Evolutionary conservation across 192 early-diverging fungal genomes (phyloP), one percentile per base, ranked within the genome.

Genomic region (Entomortierella parvispora): DNA sequence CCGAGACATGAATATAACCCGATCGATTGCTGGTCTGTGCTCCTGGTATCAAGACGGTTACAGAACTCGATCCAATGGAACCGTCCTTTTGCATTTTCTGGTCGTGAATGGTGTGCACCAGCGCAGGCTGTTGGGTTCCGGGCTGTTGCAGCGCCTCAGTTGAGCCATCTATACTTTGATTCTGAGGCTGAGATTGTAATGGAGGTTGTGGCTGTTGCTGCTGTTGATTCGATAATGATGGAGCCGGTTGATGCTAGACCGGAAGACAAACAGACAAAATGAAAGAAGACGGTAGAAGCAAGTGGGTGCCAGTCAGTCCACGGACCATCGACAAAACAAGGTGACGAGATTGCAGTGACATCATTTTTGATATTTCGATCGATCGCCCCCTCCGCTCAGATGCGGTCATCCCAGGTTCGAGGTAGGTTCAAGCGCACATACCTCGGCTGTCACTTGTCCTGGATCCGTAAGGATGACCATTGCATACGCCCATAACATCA

Each of bases 401-500:
- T 69, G 58, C 59, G 45, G 54, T 69, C 67, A 69, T 69, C 28
- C 44, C 32, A 17, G 10, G 7, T 25, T 2, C 25, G 25, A 33
- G 20, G 31, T 2, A 6, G 20, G 2, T 45, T 26, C 29, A 32
- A 2, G 0, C 11, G 4, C 31, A 44, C 34, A 8, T 77, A 77
- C 74, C 55, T 77, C 74, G 8, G 59, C 26, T 1, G 45, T 64
- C 15, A 77, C 66, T 20, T 56, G 59, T 42, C 74, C 74, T 29
- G 74, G 74, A 33, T 77, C 74, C 8, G 55, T 58, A 5, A 77
- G 46, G 31, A 77, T 68, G 42, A 77, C 74, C 74, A 77, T 77
- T 7, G 26, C 54, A 54, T 77, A 77, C 1, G 74, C 51, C 74
- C 74, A 77, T 1, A 68, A 33, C 74, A 77, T 77, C 42, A 77